Conservation (phyloP, 108 stramenopile genomes). For the Skeletonema tropicum region DNA sequence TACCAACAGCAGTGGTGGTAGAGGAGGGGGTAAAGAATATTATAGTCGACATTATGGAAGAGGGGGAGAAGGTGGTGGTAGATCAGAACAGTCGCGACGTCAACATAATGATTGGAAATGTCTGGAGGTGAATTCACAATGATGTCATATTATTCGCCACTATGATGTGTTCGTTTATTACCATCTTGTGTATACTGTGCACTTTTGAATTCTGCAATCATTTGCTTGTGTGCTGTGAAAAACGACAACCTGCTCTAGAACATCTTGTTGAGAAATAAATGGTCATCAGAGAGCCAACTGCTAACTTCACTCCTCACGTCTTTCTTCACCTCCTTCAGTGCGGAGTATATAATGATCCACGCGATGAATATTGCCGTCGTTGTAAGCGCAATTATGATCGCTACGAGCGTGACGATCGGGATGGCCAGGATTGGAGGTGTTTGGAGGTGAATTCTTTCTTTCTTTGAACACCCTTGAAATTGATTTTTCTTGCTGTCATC, state of each 20-base stretch:
- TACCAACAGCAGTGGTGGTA: not conserved
- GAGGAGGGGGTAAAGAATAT: not conserved
- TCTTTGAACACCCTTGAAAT: not conserved
- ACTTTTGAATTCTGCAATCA: not conserved
- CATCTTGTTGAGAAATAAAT: not conserved
- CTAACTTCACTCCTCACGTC: not conserved
- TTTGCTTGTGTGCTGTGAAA: not conserved
- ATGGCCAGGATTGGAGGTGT: conserved; percentile 15
- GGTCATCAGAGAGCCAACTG: not conserved
- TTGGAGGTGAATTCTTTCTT: conserved; percentile 40
- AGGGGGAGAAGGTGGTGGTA: conserved; percentile 17
- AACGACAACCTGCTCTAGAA: not conserved
- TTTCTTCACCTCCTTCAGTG: conserved; percentile 21
- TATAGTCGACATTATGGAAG: not conserved
- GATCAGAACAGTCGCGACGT: not conserved
- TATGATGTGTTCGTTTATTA: not conserved
- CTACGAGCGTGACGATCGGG: not conserved
- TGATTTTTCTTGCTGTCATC: not conserved
- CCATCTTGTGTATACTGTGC: conserved; percentile 5
- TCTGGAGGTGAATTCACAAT: conserved; percentile 42
- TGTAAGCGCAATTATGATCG: not conserved
- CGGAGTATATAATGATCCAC: conserved; percentile 19
- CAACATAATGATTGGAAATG: conserved; percentile 13
- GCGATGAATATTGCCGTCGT: not conserved
- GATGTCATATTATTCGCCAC: not conserved